These are phyloP conservation scores for Aspergillus conjunctus DNA, from an alignment of 495 filamentous ascomycete species.

Conservation along the genomic window DNA sequence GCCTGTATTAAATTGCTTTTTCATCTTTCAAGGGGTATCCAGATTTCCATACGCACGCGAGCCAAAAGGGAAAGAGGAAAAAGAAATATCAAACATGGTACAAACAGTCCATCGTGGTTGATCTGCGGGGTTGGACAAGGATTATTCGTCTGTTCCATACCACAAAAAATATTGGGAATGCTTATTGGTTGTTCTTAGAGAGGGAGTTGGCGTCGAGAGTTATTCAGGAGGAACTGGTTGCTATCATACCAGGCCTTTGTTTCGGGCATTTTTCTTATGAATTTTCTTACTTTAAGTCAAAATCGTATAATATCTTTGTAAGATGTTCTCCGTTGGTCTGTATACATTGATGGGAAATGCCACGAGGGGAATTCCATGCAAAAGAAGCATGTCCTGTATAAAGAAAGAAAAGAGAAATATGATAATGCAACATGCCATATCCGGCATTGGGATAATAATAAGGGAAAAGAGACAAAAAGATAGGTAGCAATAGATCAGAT, in stretches of 20 bases:
- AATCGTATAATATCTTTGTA: not conserved
- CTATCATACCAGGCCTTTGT: not conserved
- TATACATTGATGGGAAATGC: constrained; percentile 1
- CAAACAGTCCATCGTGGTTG: not conserved
- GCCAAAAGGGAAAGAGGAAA: not conserved
- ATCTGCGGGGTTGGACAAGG: not conserved
- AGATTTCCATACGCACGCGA: not conserved
- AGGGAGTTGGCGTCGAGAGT: no score
- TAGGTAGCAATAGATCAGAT: not conserved
- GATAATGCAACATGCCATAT: constrained; percentile 1
- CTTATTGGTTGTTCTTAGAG: no score
- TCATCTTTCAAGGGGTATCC: not conserved
- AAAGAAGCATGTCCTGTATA: constrained; percentile 7
- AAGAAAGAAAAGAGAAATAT: not conserved
- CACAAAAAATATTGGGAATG: no score
- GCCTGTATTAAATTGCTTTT: not conserved
- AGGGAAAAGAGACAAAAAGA: constrained; percentile 1
- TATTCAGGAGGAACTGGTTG: not conserved
- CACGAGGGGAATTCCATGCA: not conserved
- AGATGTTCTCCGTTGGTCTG: constrained; percentile 2
- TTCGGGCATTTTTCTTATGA: not conserved
- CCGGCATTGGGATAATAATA: not conserved
- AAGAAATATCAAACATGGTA: not conserved
- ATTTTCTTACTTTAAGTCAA: not conserved
- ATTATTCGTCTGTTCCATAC: no score